phyloP scores from a whole-genome alignment of 129 eudicot species.

The Oenanthe sinensis region DNA sequence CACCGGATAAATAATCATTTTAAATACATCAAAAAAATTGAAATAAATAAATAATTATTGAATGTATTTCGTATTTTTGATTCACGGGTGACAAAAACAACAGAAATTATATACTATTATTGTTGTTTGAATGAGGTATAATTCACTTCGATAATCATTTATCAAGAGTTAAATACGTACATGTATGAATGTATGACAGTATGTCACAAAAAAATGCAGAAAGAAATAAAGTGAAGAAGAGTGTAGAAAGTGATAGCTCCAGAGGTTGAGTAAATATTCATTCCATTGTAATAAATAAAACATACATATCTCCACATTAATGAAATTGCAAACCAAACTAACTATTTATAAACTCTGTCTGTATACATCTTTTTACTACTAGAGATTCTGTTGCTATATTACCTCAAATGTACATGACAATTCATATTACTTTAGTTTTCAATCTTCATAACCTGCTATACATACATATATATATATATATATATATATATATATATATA shows the following conservation, averaged over 20 bases:
- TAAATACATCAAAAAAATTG: too few relatives aligned
- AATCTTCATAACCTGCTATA: not conserved
- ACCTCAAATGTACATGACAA: slow-evolving; percentile 3
- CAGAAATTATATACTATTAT: too few relatives aligned
- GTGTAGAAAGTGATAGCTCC: slow-evolving; percentile 6
- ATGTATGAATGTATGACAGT: not conserved
- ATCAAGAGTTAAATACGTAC: too few relatives aligned
- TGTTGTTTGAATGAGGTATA: too few relatives aligned
- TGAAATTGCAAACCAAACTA: not conserved
- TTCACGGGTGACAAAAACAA: too few relatives aligned
- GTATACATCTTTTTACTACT: not conserved
- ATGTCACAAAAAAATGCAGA: not conserved
- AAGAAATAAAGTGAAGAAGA: not conserved
- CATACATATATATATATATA: too few relatives aligned
- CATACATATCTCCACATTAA: not conserved
- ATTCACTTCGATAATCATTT: too few relatives aligned
- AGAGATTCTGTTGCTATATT: not conserved
- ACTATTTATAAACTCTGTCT: not conserved
- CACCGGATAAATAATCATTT: too few relatives aligned
- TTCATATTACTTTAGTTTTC: not conserved
- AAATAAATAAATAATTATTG: too few relatives aligned
- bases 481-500: too few relatives aligned
- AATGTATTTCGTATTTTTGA: too few relatives aligned
- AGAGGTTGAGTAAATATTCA: not conserved
- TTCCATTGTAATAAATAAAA: not conserved